A percentile compares a stretch with the other conserved stretches of the same genome.
phyloP scores from a whole-genome alignment of 192 early-diverging fungal genomes.

The Entophlyctis luteolus region DNA sequence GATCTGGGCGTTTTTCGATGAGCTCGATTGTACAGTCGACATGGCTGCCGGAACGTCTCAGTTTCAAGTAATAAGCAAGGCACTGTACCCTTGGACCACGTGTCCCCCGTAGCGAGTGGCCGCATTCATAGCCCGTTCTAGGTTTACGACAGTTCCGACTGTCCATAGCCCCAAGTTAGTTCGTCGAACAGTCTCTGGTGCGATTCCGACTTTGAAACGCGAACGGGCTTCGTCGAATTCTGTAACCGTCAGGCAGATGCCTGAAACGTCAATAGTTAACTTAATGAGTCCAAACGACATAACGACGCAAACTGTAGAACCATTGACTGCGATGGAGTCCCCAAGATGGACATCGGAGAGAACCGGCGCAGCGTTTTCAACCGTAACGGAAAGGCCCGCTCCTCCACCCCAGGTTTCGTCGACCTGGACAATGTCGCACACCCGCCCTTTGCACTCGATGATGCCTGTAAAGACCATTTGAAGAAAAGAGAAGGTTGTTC shows the following conservation, averaged over 20 bases:
- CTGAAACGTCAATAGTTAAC: constrained; percentile 39
- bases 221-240: constrained; percentile 66
- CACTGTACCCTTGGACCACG: constrained; percentile 58
- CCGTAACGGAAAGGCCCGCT: constrained; percentile 78
- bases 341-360: constrained; percentile 84
- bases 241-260: constrained; percentile 93
- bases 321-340: constrained; percentile 91
- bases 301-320: constrained; percentile 44
- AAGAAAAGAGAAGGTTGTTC: no score
- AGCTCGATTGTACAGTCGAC: constrained; percentile 84
- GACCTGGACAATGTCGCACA: constrained; percentile 60
- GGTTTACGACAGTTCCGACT: constrained; percentile 78
- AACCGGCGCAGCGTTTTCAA: constrained; percentile 66
- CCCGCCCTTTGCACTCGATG: constrained; percentile 83
- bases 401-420: constrained; percentile 79
- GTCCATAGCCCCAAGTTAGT: constrained; percentile 85
- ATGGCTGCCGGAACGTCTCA: constrained; percentile 53
- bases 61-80: not conserved
- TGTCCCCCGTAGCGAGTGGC: constrained; percentile 90
- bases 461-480: constrained; percentile 83
- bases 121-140: constrained; percentile 89
- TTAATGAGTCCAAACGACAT: not conserved
- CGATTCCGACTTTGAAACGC: constrained; percentile 84
- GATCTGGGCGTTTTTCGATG: constrained; percentile 70
- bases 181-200: constrained; percentile 88